Base-by-base conservation (phyloP, 106 monocot genomes). In the Dioscorea dumetorum region DNA sequence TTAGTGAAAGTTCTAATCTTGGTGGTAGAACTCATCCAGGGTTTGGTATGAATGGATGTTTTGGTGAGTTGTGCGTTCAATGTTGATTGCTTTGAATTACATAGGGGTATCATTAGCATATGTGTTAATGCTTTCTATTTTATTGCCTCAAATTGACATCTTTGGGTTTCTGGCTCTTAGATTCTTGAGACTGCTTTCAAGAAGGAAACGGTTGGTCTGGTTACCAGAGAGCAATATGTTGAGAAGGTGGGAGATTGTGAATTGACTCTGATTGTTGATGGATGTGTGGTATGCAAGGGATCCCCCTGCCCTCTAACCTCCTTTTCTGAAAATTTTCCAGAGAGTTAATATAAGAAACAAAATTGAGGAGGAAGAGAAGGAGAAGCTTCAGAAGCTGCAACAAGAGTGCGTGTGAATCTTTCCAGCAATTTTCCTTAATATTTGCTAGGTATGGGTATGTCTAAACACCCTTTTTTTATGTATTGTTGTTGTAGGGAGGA, bases 281-380 rank as follows among this genome's bases (percentile, higher is more conserved):
- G 54, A 54, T 54, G 19, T 54, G 54, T 5, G 9, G 41, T 10
- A 41, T 5, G 6, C 41, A 41, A 41, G 41, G 41, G 41, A 41
- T 41, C 0, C 5, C 41, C 41, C 1, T 28, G 28, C 28, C 28
- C 13, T 54, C 15, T 34, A 33, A 63, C 7, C 15, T 2, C 8
- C 8, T 3, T 1, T 35, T 63, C 0, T 63, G 33, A 7, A 33
- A 12, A 18, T 49, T 33, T 61, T n/a, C 8, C 24, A 99, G 99
- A 90, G 99, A 61, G 99, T 99, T 66, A 99, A 93, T 48, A 99
- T 99, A 11, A 75, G 82, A 32, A 99, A 81, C 79, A 99, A 99
- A 72, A 85, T 99, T 33, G 99, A 99, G 73, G 99, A 99, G 77
- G 99, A 99, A 79, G 99, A 99, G 86, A 99, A 99, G 70, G 99